Conservation (phyloP, 345 rosid species). For the Erysimum cheiranthoides region DNA sequence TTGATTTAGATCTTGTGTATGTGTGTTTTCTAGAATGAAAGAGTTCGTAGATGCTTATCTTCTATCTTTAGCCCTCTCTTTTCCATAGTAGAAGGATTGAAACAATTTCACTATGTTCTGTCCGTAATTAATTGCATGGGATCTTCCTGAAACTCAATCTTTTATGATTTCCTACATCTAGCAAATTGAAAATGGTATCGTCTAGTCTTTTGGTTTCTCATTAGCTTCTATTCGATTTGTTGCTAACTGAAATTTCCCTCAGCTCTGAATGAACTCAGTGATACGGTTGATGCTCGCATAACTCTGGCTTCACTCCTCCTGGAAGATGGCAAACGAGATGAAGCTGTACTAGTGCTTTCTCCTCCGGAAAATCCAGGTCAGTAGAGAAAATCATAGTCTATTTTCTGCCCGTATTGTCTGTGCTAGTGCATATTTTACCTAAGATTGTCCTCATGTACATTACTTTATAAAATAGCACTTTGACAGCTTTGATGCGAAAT, state of each 20-base stretch:
- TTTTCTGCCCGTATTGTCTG: slow-evolving; percentile 20
- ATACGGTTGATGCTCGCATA: slow-evolving; percentile 69
- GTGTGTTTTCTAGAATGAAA: slow-evolving; percentile 25
- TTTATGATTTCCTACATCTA: slow-evolving; percentile 7
- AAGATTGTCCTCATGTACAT: slow-evolving; percentile 23
- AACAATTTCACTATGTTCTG: slow-evolving; percentile 27
- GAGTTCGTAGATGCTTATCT: slow-evolving; percentile 18
- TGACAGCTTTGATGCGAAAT: slow-evolving; percentile 20
- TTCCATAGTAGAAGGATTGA: slow-evolving; percentile 21
- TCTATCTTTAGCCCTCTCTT: slow-evolving; percentile 22
- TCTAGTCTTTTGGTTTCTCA: slow-evolving; percentile 25
- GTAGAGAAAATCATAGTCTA: slow-evolving; percentile 10
- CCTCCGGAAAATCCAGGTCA: slow-evolving; percentile 73
- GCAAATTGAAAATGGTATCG: slow-evolving; percentile 18
- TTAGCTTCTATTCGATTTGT: slow-evolving; percentile 1
- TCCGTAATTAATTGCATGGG: slow-evolving; percentile 16
- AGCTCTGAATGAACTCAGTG: slow-evolving; percentile 69
- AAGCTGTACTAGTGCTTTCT: slow-evolving; percentile 75
- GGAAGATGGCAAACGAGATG: slow-evolving; percentile 83
- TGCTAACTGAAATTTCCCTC: slow-evolving; percentile 43
- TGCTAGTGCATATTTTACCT: slow-evolving; percentile 7
- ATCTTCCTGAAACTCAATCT: slow-evolving; percentile 13
- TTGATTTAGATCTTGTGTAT: slow-evolving; percentile 24
- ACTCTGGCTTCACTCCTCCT: slow-evolving; percentile 77
- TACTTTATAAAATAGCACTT: slow-evolving; percentile 15